phyloP scores from a whole-genome alignment of 164 flowering plant species.

The Chimonanthus salicifolius region DNA sequence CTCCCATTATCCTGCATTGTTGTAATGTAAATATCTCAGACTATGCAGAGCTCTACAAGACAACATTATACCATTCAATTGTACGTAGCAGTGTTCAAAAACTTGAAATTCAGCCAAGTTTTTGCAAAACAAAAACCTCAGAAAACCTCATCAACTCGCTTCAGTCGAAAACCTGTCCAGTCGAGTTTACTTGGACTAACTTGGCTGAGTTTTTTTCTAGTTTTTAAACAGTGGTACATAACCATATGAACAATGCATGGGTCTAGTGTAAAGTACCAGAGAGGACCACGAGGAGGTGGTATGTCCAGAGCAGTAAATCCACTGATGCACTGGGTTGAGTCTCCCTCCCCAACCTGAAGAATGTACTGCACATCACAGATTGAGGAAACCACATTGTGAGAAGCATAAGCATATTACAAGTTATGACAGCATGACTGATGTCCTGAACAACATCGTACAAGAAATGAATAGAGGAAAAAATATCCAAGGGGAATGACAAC shows the following conservation, averaged over 20 bases:
- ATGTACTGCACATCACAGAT: slow-evolving; percentile 42
- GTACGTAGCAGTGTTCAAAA: too few species aligned
- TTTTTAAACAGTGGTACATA: too few species aligned
- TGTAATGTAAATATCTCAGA: background rate
- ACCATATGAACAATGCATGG: background rate
- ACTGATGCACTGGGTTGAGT: slow-evolving; percentile 61
- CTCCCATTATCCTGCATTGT: slow-evolving; percentile 46
- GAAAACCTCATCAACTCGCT: too few species aligned
- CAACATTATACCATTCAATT: background rate
- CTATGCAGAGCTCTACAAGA: background rate
- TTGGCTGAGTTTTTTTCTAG: too few species aligned
- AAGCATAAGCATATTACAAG: background rate
- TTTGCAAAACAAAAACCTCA: too few species aligned
- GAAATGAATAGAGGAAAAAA: too few species aligned
- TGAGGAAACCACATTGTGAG: background rate
- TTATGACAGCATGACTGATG: background rate
- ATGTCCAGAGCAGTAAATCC: slow-evolving; percentile 66
- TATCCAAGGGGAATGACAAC: too few species aligned
- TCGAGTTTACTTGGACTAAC: too few species aligned
- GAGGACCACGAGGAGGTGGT: slow-evolving; percentile 66
- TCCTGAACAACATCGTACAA: background rate
- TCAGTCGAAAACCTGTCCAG: too few species aligned
- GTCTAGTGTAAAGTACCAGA: slow-evolving; percentile 30
- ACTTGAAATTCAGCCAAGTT: too few species aligned
- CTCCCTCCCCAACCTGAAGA: slow-evolving; percentile 57